A percentile compares a stretch with the other conserved stretches of the same genome.
phyloP scores from a whole-genome alignment of 345 rosid genomes.

The Excoecaria cochinchinensis region DNA sequence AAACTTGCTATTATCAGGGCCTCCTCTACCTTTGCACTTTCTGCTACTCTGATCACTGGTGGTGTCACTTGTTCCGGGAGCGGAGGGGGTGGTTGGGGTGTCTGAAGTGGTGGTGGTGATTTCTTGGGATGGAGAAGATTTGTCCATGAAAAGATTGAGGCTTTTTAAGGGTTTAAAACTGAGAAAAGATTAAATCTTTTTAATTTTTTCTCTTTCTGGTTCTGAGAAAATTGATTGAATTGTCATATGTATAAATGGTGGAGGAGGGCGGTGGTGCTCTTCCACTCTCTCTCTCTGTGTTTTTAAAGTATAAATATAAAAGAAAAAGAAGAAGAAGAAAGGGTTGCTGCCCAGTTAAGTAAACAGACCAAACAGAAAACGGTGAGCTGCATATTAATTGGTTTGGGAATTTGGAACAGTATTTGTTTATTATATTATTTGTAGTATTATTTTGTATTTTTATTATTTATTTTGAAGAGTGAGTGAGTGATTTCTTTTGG shows the following conservation, averaged over 20 bases:
- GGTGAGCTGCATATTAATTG: neutral
- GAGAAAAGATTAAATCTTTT: neutral
- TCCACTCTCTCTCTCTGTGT: constrained; percentile 3
- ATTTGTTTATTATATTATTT: neutral
- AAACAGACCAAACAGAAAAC: neutral
- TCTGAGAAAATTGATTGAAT: constrained; percentile 20
- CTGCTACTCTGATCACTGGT: constrained; percentile 8
- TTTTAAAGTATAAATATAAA: neutral
- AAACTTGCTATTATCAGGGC: constrained; percentile 65
- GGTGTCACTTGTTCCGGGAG: constrained; percentile 11
- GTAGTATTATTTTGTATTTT: neutral
- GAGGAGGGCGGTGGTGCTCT: constrained; percentile 43
- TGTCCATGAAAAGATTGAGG: constrained; percentile 20
- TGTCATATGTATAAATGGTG: constrained; percentile 44
- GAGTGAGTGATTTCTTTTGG: neutral
- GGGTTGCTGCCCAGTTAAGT: constrained; percentile 26
- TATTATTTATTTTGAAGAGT: neutral
- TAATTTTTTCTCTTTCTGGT: constrained; percentile 35
- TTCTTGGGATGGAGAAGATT: constrained; percentile 18
- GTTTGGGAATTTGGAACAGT: constrained; percentile 17
- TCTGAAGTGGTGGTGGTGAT: constrained; percentile 7
- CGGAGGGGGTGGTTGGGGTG: constrained; percentile 5
- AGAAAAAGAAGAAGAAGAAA: constrained; percentile 1
- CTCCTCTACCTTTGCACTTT: constrained; percentile 63
- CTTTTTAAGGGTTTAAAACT: constrained; percentile 9